These are phyloP conservation scores for Gracilaria domingensis DNA, from an alignment of 23 red algal species.

Conservation along the genomic window DNA sequence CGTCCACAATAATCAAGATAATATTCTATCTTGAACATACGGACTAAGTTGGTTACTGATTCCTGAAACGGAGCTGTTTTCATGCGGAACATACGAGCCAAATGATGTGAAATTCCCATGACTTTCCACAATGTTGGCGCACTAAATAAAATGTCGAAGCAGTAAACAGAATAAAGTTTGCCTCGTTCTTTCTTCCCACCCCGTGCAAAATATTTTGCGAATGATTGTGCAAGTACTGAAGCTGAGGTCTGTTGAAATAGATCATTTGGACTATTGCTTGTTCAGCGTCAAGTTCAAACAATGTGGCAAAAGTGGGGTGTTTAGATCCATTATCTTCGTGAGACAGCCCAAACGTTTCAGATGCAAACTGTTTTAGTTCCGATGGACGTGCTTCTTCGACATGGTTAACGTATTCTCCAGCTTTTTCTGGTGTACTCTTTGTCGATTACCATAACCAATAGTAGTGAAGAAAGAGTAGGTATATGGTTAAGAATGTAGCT, in stretches of 20 bases:
- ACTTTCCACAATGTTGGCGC: neutral
- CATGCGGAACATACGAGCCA: constrained; percentile 2
- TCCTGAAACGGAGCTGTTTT: constrained; percentile 2
- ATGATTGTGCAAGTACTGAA: neutral
- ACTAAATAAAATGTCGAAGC: constrained; percentile 11
- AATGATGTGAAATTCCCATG: neutral
- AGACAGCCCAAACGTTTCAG: neutral
- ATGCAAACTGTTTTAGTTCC: neutral
- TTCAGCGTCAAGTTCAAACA: neutral
- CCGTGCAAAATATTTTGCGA: neutral
- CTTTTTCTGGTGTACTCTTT: neutral
- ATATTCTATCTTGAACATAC: neutral
- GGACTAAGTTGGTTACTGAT: neutral
- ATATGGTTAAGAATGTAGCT: too few relatives aligned
- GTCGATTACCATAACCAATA: too few relatives aligned
- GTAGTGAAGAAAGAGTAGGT: too few relatives aligned
- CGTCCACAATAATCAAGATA: constrained; percentile 6
- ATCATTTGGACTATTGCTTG: neutral
- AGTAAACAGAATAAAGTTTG: neutral
- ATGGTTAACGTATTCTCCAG: neutral
- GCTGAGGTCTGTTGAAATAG: neutral
- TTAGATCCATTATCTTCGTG: neutral
- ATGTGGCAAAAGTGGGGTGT: neutral
- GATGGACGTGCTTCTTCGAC: neutral
- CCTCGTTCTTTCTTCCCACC: neutral